Evolutionary conservation across 768 basidiomycete species (phyloP).

Genomic region (Lactarius hengduanensis): DNA sequence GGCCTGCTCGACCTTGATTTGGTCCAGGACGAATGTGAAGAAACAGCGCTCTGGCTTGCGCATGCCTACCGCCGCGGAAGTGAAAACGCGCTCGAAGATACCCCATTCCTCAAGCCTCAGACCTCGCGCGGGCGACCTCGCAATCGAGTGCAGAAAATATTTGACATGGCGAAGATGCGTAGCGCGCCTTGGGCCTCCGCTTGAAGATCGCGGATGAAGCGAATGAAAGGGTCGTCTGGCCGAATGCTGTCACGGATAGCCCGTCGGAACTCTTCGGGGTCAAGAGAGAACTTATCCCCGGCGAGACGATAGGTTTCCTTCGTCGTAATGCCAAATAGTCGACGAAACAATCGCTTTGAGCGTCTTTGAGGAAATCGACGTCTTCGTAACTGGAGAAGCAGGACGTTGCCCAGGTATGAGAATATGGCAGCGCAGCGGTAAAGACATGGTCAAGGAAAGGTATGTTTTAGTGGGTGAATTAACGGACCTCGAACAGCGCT

Average conservation of each 20-base stretch:
- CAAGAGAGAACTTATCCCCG: conserved; percentile 41
- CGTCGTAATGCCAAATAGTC: conserved; percentile 52
- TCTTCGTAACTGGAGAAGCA: conserved; percentile 47
- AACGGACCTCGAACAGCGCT: too few relatives aligned
- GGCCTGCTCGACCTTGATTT: conserved; percentile 45
- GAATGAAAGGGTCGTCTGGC: conserved; percentile 45
- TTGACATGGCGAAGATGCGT: conserved; percentile 55
- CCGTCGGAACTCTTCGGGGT: conserved; percentile 41
- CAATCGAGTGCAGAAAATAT: conserved; percentile 57
- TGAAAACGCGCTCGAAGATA: conserved; percentile 50
- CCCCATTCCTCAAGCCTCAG: conserved; percentile 48
- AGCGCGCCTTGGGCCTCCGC: conserved; percentile 37
- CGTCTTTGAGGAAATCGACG: conserved; percentile 42
- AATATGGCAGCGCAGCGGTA: conserved; percentile 29
- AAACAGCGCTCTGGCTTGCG: conserved; percentile 57
- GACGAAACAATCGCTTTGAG: conserved; percentile 46
- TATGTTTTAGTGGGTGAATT: too few relatives aligned
- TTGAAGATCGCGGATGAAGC: conserved; percentile 48
- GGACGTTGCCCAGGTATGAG: conserved; percentile 54
- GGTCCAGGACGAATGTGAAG: conserved; percentile 47
- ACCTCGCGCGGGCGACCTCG: conserved; percentile 37
- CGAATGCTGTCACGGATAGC: conserved; percentile 51
- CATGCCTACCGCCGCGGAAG: conserved; percentile 50
- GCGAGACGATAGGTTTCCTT: conserved; percentile 43
- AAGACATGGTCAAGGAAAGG: conserved; percentile 7